These are phyloP conservation scores for Prunus kanzakura DNA, from an alignment of 306 rosid genomes.

Conservation along the genomic window DNA sequence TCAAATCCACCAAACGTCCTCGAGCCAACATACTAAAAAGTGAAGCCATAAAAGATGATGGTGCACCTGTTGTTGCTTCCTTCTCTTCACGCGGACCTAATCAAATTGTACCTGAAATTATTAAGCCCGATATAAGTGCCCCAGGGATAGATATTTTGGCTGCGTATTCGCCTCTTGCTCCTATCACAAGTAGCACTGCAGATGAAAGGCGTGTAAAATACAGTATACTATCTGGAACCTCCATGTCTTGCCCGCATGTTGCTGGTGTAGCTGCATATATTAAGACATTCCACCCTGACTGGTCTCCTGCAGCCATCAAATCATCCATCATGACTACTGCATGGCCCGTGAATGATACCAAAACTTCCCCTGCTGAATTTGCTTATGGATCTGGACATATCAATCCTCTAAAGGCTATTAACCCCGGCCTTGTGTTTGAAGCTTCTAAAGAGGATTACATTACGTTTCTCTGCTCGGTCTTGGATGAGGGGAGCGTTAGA, in stretches of 20 bases:
- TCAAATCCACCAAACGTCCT: constrained; percentile 10
- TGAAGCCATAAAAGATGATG: constrained; percentile 5
- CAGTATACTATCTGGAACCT: constrained; percentile 38
- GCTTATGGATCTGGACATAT: constrained; percentile 20
- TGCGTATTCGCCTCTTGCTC: constrained; percentile 19
- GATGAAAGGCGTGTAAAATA: constrained; percentile 19
- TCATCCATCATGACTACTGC: constrained; percentile 18
- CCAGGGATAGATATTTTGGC: constrained; percentile 40
- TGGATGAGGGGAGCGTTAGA: not conserved
- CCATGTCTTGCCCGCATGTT: constrained; percentile 45
- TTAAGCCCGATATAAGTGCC: constrained; percentile 37
- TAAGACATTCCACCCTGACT: constrained; percentile 10
- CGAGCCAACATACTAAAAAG: constrained; percentile 25
- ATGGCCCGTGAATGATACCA: not conserved
- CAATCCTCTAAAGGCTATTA: not conserved
- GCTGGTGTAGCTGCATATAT: constrained; percentile 29
- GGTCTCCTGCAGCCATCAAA: constrained; percentile 27
- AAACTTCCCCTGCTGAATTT: not conserved
- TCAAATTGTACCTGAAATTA: constrained; percentile 19
- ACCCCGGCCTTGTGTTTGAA: constrained; percentile 7
- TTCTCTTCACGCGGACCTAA: constrained; percentile 44
- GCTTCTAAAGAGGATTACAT: constrained; percentile 1
- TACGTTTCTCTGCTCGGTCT: not conserved
- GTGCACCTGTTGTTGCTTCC: constrained; percentile 31
- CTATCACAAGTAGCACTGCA: not conserved